Conservation (phyloP, 1,139 yeast species). For the Taphrina pruni region DNA sequence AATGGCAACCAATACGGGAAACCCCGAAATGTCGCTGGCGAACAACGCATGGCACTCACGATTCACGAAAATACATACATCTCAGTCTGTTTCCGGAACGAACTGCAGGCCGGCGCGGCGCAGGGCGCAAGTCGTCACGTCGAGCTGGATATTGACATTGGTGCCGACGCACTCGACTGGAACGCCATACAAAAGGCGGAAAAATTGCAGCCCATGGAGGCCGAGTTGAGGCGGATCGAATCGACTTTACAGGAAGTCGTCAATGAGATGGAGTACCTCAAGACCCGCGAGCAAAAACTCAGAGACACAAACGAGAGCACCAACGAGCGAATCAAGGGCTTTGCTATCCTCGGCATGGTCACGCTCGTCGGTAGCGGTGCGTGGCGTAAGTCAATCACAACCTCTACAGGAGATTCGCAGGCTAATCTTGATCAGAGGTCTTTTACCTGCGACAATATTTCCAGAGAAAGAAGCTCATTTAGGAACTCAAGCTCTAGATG, state of each 20-base stretch:
- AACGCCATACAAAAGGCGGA: conserved; percentile 90
- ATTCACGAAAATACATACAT: conserved; percentile 82
- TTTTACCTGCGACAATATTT: conserved; percentile 43
- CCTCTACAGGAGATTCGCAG: not conserved
- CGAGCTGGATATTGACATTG: conserved; percentile 91
- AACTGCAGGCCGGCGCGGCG: conserved; percentile 49
- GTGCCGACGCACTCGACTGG: conserved; percentile 98
- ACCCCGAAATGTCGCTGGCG: conserved; percentile 60
- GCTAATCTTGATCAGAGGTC: conserved; percentile 15
- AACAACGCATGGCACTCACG: conserved; percentile 70
- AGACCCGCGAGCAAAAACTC: conserved; percentile 83
- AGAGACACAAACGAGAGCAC: conserved; percentile 98
- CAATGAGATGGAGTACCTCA: conserved; percentile 78
- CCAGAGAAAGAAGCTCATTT: conserved; percentile 44
- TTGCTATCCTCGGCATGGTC: conserved; percentile 56
- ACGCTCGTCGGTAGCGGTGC: conserved; percentile 37
- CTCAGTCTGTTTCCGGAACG: conserved; percentile 87
- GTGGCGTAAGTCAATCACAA: conserved; percentile 25
- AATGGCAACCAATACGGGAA: conserved; percentile 56
- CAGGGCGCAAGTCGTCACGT: conserved; percentile 57
- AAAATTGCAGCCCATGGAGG: conserved; percentile 89
- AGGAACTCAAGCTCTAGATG: not conserved
- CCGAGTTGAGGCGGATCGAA: conserved; percentile 80
- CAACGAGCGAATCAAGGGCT: conserved; percentile 77
- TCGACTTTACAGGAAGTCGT: conserved; percentile 81